Evolutionary conservation across 2,329 filamentous ascomycete species (phyloP), one percentile per base, ranked within the genome.

Genomic region (Ophiostoma australiae): DNA sequence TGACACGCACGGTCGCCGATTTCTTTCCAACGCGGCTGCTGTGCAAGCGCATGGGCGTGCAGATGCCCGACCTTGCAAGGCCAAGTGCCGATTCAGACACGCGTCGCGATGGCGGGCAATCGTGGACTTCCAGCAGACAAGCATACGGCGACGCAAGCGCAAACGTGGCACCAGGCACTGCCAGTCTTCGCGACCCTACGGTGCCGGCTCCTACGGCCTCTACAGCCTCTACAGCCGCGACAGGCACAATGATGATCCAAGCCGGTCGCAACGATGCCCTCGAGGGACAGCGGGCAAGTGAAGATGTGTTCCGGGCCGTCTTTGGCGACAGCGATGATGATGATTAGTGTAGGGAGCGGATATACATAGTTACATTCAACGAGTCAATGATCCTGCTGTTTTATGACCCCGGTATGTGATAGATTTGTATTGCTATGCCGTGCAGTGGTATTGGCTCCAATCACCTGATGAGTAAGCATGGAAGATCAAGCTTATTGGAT

Each of bases 31-130:
- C 90, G 1, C 85, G 93, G 70, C 81, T 99, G 58, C 81, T 98
- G n/a, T 98, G 94, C 81, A 99, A 98, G 79, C 86, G 95, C 10
- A 97, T 99, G 80, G 93, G 93, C 75, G 90, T 98, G n/a, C 88
- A 85, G 72, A 87, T 91, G 10, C 93, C 94, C 0, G 84, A 86
- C 11, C 86, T 93, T 78, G 88, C 90, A 41, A 85, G 87, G 75
- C 80, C 84, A 44, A 85, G 89, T 61, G 79, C 83, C 0, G 82
- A 78, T 75, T 33, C 6, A 15, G 80, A 73, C 68, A 76, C 72
- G 67, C 73, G 71, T 69, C 68, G 35, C 17, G 37, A 10, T 31
- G 27, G 23, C 17, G 31, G 39, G 5, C 27, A 48, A 31, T 61
- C 67, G 2, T 61, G 48, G 44, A 48, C 48, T 6, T 61, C 65